Evolutionary conservation across 1,139 yeast species (phyloP).

Genomic region (Lodderomyces theae): DNA sequence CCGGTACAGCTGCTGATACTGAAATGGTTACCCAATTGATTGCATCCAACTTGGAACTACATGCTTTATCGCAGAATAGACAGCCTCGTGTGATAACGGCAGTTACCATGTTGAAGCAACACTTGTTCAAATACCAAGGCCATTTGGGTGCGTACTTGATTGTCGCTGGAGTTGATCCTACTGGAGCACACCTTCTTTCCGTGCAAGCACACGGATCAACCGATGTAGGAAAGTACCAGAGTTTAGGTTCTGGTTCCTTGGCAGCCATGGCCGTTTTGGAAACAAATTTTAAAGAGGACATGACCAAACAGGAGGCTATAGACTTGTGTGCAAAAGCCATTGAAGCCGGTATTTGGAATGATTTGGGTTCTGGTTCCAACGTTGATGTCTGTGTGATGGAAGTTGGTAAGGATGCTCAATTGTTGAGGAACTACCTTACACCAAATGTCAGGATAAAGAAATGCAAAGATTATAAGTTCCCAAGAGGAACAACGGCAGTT

Average conservation of each 20-base stretch:
- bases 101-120: conserved; percentile 89
- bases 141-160: conserved; percentile 94
- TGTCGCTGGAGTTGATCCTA: conserved; percentile 96
- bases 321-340: conserved; percentile 88
- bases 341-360: conserved; percentile 98
- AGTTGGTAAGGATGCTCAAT: conserved; percentile 78
- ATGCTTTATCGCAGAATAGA: conserved; percentile 76
- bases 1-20: conserved; percentile 99
- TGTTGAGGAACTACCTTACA: conserved; percentile 81
- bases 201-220: conserved; percentile 98
- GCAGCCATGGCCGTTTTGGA: conserved; percentile 99
- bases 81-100: conserved; percentile 94
- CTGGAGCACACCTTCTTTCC: conserved; percentile 89
- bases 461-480: conserved; percentile 76
- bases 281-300: conserved; percentile 74
- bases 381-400: conserved; percentile 98
- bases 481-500: conserved; percentile 89
- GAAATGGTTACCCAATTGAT: conserved; percentile 94
- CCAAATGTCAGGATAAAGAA: conserved; percentile 86
- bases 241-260: conserved; percentile 95
- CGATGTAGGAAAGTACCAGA: conserved; percentile 88
- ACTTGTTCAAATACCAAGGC: conserved; percentile 93
- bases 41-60: conserved; percentile 86
- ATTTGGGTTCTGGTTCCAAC: conserved; percentile 96
- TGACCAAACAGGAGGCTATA: conserved; percentile 86